Evolutionary conservation across 306 rosid species (phyloP), one percentile per base, ranked within the genome.

Genomic region (Cucurbita argyrosperma): DNA sequence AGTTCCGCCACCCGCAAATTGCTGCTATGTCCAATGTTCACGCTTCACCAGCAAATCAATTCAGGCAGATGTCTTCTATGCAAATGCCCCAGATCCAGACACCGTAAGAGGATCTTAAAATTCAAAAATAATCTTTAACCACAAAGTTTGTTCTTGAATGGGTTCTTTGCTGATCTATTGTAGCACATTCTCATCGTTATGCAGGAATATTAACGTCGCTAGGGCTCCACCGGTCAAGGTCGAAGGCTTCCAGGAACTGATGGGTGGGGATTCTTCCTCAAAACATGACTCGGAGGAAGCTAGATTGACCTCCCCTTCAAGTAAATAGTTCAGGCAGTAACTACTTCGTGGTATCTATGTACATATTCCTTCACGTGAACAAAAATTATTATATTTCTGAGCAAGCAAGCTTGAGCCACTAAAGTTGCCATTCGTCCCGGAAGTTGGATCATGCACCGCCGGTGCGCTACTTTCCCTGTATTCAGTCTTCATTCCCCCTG

Each of bases 181-280:
- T 55, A 21, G 37, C 65, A 30, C 35, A 52, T 72, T 76, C 64
- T 38, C 58, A 72, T 60, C 35, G 83, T 37, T 78, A 81, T 74
- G 85, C 82, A 93, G 98, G 93, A 93, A 81, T 82, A 61, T 62
- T 66, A 51, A 87, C 66, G 76, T 89, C 73, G 86, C 83, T 76
- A 83, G 98, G 82, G 90, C 98, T 42, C 97, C 87, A 7, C 98
- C 98, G 3, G 94, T 93, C 83, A 93, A 93, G 84, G 98, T 93
- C 19, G 98, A 89, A 79, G 98, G 92, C 58, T 93, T 93, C 83
- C 82, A 75, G 78, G 98, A 93, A 76, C 86, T 93, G 76, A 87
- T 93, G 94, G 98, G 98, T 38, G 96, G 92, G 40, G 95, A 87
- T 79, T 70, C 94, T 64, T 8, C 91, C n/a, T 43, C 90, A 3